Evolutionary conservation across 768 basidiomycete species (phyloP).

Genomic region (Calocybe cyanea): DNA sequence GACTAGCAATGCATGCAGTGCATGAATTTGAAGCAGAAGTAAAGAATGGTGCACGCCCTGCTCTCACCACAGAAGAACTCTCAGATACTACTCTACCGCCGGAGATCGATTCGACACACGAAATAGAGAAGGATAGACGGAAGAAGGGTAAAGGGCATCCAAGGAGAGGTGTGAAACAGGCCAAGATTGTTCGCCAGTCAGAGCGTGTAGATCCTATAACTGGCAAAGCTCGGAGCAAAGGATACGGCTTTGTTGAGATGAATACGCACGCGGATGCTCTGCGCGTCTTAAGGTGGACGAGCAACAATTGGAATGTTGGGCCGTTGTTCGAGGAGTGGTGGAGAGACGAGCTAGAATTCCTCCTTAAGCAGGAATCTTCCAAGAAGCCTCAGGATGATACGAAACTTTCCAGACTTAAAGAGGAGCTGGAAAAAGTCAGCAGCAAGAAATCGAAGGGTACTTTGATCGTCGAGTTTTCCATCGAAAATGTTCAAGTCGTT

Average conservation of each 20-base stretch:
- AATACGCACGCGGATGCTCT: slow-evolving; percentile 84
- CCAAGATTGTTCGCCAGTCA: slow-evolving; percentile 86
- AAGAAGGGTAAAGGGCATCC: slow-evolving; percentile 25
- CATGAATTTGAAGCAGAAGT: slow-evolving; percentile 80
- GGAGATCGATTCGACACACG: not conserved
- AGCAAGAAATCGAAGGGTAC: slow-evolving; percentile 41
- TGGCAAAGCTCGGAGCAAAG: slow-evolving; percentile 84
- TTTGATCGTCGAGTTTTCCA: slow-evolving; percentile 92
- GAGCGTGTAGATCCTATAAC: slow-evolving; percentile 89
- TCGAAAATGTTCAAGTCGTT: slow-evolving; percentile 91
- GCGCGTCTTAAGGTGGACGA: slow-evolving; percentile 89
- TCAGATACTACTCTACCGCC: slow-evolving; percentile 31
- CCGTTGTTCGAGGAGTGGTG: slow-evolving; percentile 77
- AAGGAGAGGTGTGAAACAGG: slow-evolving; percentile 65
- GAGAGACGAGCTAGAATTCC: slow-evolving; percentile 68
- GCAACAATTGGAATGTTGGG: slow-evolving; percentile 74
- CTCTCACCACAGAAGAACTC: slow-evolving; percentile 71
- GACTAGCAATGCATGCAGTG: slow-evolving; percentile 77
- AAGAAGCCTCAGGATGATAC: slow-evolving; percentile 42
- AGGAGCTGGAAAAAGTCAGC: slow-evolving; percentile 43
- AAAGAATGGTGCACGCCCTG: slow-evolving; percentile 52
- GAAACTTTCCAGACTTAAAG: slow-evolving; percentile 55
- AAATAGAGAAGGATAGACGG: slow-evolving; percentile 22
- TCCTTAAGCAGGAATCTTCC: slow-evolving; percentile 51
- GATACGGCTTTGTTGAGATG: slow-evolving; percentile 96